A percentile compares a stretch with the other conserved stretches of the same genome.
Conservation (phyloP, 176 grass and related monocot genomes). For the Oryza meridionalis region DNA sequence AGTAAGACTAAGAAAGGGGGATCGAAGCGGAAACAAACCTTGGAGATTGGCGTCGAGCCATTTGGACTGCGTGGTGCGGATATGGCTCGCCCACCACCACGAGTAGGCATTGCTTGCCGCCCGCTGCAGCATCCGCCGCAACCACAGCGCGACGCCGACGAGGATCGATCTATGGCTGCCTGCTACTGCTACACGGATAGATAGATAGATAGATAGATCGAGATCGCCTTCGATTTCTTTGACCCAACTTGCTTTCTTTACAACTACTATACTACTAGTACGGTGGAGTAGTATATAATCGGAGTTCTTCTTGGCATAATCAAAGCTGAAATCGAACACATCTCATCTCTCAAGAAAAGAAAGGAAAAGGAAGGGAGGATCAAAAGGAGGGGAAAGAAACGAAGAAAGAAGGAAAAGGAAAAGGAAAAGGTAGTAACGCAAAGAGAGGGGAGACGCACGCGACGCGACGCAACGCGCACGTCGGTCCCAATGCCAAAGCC, state of each 20-base stretch:
- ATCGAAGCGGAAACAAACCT: slow-evolving; percentile 31
- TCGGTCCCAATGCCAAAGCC: too few species aligned
- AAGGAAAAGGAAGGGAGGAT: not conserved
- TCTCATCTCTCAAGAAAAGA: not conserved
- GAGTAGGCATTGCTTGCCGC: slow-evolving; percentile 86
- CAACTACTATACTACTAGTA: not conserved
- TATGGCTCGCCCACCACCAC: slow-evolving; percentile 89
- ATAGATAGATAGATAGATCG: not conserved
- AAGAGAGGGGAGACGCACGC: too few species aligned
- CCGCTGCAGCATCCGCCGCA: slow-evolving; percentile 62
- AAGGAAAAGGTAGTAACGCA: too few species aligned
- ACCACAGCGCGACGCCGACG: too few species aligned
- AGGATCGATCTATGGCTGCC: too few species aligned
- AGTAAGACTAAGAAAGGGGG: too few species aligned
- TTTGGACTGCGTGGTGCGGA: slow-evolving; percentile 82
- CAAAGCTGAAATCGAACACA: not conserved
- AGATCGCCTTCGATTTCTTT: not conserved
- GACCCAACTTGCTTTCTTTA: not conserved
- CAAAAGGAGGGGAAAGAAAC: not conserved
- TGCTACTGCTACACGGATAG: too few species aligned
- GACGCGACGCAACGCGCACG: too few species aligned
- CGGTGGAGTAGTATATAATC: too few species aligned
- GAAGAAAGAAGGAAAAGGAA: too few species aligned
- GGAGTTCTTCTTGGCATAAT: too few species aligned
- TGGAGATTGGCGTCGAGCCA: slow-evolving; percentile 81